Conservation (phyloP, 139 green algal species). For the Trebouxia sp. region DNA sequence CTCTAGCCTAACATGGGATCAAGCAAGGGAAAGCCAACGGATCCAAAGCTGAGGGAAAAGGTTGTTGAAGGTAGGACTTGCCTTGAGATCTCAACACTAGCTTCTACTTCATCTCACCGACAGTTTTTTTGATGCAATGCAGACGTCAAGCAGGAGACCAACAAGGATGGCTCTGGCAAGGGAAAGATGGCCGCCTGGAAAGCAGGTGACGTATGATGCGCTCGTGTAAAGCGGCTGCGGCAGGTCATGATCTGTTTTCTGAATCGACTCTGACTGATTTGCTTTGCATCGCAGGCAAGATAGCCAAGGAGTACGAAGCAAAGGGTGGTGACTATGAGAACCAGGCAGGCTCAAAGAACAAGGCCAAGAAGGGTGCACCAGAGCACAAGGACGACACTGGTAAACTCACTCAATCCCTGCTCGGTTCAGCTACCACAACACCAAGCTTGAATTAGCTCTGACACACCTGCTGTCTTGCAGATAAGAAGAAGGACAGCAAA, state of each 20-base stretch:
- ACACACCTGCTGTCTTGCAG: not conserved
- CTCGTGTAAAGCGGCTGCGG: not conserved
- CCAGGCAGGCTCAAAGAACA: constrained; percentile 23
- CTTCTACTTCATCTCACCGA: too few relatives aligned
- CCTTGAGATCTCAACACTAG: too few relatives aligned
- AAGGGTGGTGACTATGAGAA: constrained; percentile 27
- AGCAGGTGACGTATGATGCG: not conserved
- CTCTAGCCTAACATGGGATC: not conserved
- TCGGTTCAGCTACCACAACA: not conserved
- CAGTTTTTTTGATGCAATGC: too few relatives aligned
- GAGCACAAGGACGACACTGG: constrained; percentile 6
- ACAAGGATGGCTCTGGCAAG: constrained; percentile 20
- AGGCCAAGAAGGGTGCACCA: constrained; percentile 24
- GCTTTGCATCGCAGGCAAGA: constrained; percentile 8
- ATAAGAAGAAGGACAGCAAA: constrained; percentile 15
- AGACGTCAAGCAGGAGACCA: constrained; percentile 18
- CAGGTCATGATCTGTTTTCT: too few relatives aligned
- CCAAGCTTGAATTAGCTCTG: not conserved
- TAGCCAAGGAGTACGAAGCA: constrained; percentile 13
- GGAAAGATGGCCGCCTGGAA: constrained; percentile 23
- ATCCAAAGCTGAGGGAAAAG: constrained; percentile 22
- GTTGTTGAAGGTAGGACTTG: constrained; percentile 17
- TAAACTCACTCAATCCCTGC: constrained; percentile 4
- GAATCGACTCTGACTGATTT: too few relatives aligned
- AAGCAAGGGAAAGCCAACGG: constrained; percentile 23